Percentiles rank a stretch among this genome's conserved stretches.
Conservation (phyloP, 805 yeast species). For the Yarrowia sp. region DNA sequence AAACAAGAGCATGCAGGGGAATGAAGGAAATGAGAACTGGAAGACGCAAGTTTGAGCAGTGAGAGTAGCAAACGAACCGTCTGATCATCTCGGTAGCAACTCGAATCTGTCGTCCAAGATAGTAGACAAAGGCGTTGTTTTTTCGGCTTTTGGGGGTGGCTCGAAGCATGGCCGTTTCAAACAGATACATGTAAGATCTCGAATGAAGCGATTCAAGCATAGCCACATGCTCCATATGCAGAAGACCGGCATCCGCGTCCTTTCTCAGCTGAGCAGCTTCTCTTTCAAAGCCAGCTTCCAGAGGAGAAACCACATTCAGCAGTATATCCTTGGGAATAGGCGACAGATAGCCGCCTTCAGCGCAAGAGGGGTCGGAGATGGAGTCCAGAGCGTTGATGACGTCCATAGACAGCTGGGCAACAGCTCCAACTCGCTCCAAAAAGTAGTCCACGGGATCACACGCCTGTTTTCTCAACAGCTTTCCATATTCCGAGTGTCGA, state of each 20-base stretch:
- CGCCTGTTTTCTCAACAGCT: constrained; percentile 29
- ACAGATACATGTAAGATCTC: constrained; percentile 13
- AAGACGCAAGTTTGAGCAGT: background rate
- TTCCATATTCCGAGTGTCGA: constrained; percentile 5
- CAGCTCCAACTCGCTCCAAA: constrained; percentile 4
- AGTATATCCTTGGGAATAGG: constrained; percentile 21
- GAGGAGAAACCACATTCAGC: constrained; percentile 21
- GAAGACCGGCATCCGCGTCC: constrained; percentile 7
- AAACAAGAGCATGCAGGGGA: constrained; percentile 27
- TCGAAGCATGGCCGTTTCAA: constrained; percentile 25
- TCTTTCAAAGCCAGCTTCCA: constrained; percentile 18
- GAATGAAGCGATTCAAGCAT: constrained; percentile 22
- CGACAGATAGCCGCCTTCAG: constrained; percentile 11
- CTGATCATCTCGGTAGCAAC: constrained; percentile 20
- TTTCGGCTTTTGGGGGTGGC: background rate
- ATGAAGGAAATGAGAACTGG: constrained; percentile 27
- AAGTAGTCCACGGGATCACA: constrained; percentile 27
- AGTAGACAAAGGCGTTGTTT: constrained; percentile 25
- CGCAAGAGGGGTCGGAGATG: constrained; percentile 20
- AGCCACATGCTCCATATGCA: constrained; percentile 30
- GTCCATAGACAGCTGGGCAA: constrained; percentile 29
- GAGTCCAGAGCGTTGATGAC: constrained; percentile 27
- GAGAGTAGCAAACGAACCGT: constrained; percentile 4
- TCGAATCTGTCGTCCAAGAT: constrained; percentile 22
- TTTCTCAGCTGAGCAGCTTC: constrained; percentile 20